These are phyloP conservation scores for Fomitopsis betulina DNA, from an alignment of 1,284 basidiomycete genomes.

Conservation along the genomic window DNA sequence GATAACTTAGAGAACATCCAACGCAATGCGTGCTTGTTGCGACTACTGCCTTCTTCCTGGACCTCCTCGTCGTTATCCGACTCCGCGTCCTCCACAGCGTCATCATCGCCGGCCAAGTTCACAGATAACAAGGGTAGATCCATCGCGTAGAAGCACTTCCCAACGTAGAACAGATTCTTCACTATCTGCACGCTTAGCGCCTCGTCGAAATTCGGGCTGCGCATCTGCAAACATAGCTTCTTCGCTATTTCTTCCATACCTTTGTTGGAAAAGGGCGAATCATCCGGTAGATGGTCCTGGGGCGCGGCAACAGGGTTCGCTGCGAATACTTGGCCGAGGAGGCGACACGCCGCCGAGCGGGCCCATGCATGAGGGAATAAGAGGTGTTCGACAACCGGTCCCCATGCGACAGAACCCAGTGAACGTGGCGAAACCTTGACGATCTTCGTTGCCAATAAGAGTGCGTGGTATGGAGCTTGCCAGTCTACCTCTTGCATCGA, in stretches of 20 bases:
- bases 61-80: slow-evolving; percentile 22
- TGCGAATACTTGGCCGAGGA: slow-evolving; percentile 73
- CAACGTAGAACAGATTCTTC: slow-evolving; percentile 92
- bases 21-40: slow-evolving; percentile 60
- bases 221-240: slow-evolving; percentile 78
- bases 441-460: slow-evolving; percentile 66
- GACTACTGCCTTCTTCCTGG: slow-evolving; percentile 29
- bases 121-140: slow-evolving; percentile 20
- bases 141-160: slow-evolving; percentile 72
- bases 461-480: slow-evolving; percentile 81
- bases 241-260: slow-evolving; percentile 71
- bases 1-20: slow-evolving; percentile 96
- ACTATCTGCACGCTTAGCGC: slow-evolving; percentile 81
- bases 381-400: slow-evolving; percentile 60
- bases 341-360: slow-evolving; percentile 74
- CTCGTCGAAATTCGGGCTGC: slow-evolving; percentile 79
- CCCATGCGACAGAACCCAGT: slow-evolving; percentile 55
- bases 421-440: slow-evolving; percentile 54
- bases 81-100: not conserved
- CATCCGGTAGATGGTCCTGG: slow-evolving; percentile 26
- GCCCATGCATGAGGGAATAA: slow-evolving; percentile 96
- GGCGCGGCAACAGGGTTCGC: slow-evolving; percentile 40
- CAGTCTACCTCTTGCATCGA: slow-evolving; percentile 62
- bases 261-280: slow-evolving; percentile 44
- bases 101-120: slow-evolving; percentile 15